Evolutionary conservation across 176 grass and related monocot species (phyloP).

Genomic region (Chrysopogon serrulatus): DNA sequence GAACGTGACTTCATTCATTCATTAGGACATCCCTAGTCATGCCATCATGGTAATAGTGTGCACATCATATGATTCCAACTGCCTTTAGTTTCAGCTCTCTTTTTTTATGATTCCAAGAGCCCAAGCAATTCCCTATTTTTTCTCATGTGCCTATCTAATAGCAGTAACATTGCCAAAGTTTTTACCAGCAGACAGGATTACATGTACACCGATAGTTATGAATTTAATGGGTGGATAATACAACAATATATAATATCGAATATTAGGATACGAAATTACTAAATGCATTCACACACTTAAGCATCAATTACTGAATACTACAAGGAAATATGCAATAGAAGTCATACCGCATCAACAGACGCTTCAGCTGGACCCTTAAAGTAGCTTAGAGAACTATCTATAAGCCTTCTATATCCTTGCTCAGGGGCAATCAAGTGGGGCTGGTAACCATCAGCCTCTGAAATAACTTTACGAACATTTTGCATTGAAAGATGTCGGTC

Average conservation of each 20-base stretch:
- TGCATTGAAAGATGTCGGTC: constrained; percentile 92
- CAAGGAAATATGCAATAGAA: constrained; percentile 19
- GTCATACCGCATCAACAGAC: constrained; percentile 86
- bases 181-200: neutral
- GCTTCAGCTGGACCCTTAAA: constrained; percentile 98
- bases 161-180: neutral
- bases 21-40: neutral
- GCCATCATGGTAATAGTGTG: neutral
- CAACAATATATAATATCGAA: neutral
- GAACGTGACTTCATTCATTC: neutral
- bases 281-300: constrained; percentile 4
- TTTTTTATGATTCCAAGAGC: neutral
- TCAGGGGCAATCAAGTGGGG: constrained; percentile 99
- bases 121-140: neutral
- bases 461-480: constrained; percentile 95
- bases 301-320: neutral
- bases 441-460: constrained; percentile 98
- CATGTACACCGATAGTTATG: neutral
- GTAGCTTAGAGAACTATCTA: constrained; percentile 98
- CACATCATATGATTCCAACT: neutral
- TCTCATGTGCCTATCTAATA: neutral
- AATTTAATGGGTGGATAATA: neutral
- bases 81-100: neutral
- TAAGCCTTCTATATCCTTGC: constrained; percentile 96
- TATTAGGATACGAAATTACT: neutral